Base-by-base conservation (phyloP, 768 basidiomycete species). In the Pisolithus marmoratus region DNA sequence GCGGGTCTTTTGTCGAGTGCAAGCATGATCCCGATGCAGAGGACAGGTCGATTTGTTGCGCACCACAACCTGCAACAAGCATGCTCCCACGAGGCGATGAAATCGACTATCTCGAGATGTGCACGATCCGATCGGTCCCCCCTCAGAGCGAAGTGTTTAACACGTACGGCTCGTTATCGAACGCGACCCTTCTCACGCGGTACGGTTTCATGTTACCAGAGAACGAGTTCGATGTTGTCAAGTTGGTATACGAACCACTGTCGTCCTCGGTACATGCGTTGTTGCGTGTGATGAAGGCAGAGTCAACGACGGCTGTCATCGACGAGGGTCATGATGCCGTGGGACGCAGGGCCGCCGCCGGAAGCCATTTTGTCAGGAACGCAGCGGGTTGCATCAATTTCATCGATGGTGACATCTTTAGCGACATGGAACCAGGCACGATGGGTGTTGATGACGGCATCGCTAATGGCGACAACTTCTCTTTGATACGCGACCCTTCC, bases 121-220 rank as follows among this genome's bases (percentile, higher is more conserved):
- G 87, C 3, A 72, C 80, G 1, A 79, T 82, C 54, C 63, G 66
- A 14, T 56, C 68, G n/a, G 74, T 90, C 38, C 65, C 69, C 8
- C 71, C 79, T 0, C 67, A 69, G 38, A 70, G 71, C 9, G 82
- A 91, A 52, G 72, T 89, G 20, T 90, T 82, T 73, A 92, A 92
- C 64, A 85, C 85, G 1, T 92, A 91, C 61, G 83, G 84, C n/a
- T 67, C 70, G 3, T 70, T 90, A 36, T 71, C 73, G 17, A 90
- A 90, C 60, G 80, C 86, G 1, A 70, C 82, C 58, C 75, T 91
- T 14, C 70, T 90, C 47, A 73, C 71, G 15, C 81, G 77, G 55
- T 90, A 90, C 64, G 89, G 89, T 0, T 91, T 91, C 61, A 63
- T 73, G 24, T 73, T 90, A n/a, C 83, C 89, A 43, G 81, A 74